Base-by-base conservation (phyloP, 106 monocot genomes). In the Dendrobium catenatum region DNA sequence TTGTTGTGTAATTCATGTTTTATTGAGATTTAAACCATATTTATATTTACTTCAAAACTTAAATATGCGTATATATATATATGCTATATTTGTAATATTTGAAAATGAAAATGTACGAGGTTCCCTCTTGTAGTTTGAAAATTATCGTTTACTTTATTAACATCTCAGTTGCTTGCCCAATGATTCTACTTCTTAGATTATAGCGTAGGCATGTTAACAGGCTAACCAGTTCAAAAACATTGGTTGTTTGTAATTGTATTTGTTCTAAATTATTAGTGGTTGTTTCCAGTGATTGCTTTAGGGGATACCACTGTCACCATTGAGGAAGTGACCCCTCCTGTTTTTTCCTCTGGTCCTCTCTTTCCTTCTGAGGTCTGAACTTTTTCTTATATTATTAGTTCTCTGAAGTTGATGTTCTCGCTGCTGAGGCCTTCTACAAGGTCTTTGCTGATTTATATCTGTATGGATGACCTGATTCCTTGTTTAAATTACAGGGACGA, bases 341-440 rank as follows among this genome's bases (percentile, higher is more conserved):
- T 91, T 84, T 86, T 84, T 56, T 85, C 90, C n/a, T 89, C 89
- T 10, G 90, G 88, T 8, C 84, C 84, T 2, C 90, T 97, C 26
- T 97, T 94, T 85, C 94, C 97, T 76, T 86, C 92, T 55, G 97
- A 97, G 92, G 97, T 97, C 72, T 72, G 27, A 80, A n/a, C 20
- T 64, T 37, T 41, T 37, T 84, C 51, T 42, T 41, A 42, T 33
- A 42, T 0, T n/a, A 22, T 37, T 40, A 78, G 27, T 81, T 18
- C 66, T 42, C 10, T 51, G 47, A 67, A n/a, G 3, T 79, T 40
- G 5, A 5, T 31, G 48, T 72, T 19, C 26, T 41, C 3, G 27
- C 46, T 80, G 9, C 42, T 78, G 42, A 19, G 73, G n/a, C 31
- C 17, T 24, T 75, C 15, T 51, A 11, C 24, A n/a, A 26, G 59